These are phyloP conservation scores for Xylariomycetidae sp. DNA, from an alignment of 2,329 filamentous ascomycete genomes.

Conservation along the genomic window DNA sequence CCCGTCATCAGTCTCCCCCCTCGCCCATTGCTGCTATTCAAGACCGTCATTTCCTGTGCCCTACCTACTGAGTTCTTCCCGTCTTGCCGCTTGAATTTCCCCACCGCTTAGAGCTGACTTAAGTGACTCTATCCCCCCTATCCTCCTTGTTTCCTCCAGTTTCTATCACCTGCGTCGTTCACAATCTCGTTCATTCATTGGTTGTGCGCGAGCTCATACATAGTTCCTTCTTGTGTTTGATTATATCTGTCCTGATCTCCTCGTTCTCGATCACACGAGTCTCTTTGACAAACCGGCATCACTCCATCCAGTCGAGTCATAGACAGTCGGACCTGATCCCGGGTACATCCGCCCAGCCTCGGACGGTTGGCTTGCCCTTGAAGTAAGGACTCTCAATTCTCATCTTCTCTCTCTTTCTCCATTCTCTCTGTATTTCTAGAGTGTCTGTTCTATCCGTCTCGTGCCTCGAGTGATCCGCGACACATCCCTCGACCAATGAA, in stretches of 20 bases:
- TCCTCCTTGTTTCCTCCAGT: conserved; percentile 5
- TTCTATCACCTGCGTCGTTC: not conserved
- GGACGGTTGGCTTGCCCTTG: conserved; percentile 2
- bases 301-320: conserved; percentile 10
- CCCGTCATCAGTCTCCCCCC: not conserved
- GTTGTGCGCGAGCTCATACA: conserved; percentile 7
- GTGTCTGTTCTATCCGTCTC: too few species aligned
- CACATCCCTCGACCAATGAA: conserved; percentile 22
- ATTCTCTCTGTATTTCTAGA: conserved; percentile 5
- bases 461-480: conserved; percentile 7
- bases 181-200: conserved; percentile 4
- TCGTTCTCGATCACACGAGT: conserved; percentile 3
- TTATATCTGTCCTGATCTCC: conserved; percentile 14
- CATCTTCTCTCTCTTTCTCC: conserved; percentile 5
- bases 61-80: not conserved
- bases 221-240: conserved; percentile 8
- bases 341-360: not conserved
- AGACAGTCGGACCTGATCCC: not conserved
- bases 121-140: not conserved
- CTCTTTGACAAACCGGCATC: not conserved
- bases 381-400: conserved; percentile 12
- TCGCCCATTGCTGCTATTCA: not conserved
- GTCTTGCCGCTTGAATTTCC: not conserved
- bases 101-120: not conserved
- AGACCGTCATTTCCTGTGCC: not conserved